Base-by-base conservation (phyloP, 192 early-diverging fungal genomes). In the Allomyces arbusculus region DNA sequence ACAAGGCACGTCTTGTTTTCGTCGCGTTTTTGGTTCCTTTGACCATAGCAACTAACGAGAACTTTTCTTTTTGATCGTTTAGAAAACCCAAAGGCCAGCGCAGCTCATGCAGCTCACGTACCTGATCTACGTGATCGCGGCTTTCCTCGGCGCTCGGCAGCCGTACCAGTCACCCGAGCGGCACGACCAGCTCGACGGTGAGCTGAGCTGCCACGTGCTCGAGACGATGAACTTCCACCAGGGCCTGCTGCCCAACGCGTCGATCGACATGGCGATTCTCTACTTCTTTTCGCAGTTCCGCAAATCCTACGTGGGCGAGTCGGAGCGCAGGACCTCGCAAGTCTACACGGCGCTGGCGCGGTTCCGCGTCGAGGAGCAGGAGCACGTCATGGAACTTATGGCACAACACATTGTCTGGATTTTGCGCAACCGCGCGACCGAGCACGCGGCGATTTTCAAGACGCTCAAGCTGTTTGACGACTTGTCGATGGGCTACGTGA, bases 291-390 rank as follows among this genome's bases (percentile, higher is more conserved):
- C 77, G 8, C 75, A 79, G 62, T 93, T 94, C 72, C 77, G 87
- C 12, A 85, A 87, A 63, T 82, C 83, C 22, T 93, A 93, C 69
- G 80, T 93, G 26, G 86, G 91, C 64, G 88, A 91, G 68, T 77
- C 78, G 25, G 69, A 78, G 23, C 73, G 78, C 61, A 77, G 78
- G 61, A 78, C 74, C 9, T 73, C 81, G 0, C 76, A 91, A 66
- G 82, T 90, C 10, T 93, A 86, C 64, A 72, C 74, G 0, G 70
- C 79, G 43, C 72, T 92, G 61, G 76, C 79, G 19, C 67, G 78
- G 26, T 85, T 89, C 70, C 86, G 85, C 19, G 70, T 91, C 40
- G 80, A 79, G 44, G 83, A 87, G 70, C 80, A 82, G 69, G 22
- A 65, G 66, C 64, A 44, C 20, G 68, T 76, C 10, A 67, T 78